Evolutionary conservation across 306 rosid genomes (phyloP).

Genomic region (Quercus engelmannii): DNA sequence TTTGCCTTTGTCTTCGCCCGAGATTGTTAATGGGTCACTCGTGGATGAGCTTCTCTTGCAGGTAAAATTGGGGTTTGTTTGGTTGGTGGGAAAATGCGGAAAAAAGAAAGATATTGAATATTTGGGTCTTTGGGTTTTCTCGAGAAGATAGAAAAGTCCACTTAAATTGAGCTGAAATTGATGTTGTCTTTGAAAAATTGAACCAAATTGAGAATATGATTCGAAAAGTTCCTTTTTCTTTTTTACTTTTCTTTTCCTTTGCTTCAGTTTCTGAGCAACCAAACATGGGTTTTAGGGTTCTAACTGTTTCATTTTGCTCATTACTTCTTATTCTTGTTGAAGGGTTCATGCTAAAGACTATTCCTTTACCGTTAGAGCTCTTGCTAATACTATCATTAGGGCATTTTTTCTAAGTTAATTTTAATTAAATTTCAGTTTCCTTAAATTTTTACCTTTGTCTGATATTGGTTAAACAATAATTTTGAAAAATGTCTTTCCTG

Average conservation of each 20-base stretch:
- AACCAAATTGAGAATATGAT: neutral
- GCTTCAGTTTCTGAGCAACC: neutral
- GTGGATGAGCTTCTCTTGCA: conserved; percentile 53
- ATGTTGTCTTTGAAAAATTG: neutral
- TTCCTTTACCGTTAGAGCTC: neutral
- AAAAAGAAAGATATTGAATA: neutral
- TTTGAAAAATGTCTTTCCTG: too few relatives aligned
- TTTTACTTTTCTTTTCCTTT: neutral
- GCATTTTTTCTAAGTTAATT: neutral
- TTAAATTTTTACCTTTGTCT: neutral
- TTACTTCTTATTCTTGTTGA: neutral
- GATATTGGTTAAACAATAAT: neutral
- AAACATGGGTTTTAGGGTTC: neutral
- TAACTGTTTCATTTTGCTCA: neutral
- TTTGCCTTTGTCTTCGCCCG: conserved; percentile 10
- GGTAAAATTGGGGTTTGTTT: conserved; percentile 32
- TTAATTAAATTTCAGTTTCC: neutral
- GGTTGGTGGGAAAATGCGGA: neutral
- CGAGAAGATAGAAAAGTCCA: neutral
- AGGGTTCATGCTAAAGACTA: neutral
- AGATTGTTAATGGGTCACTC: conserved; percentile 32
- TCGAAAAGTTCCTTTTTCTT: neutral
- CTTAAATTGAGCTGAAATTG: neutral
- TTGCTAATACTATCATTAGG: neutral
- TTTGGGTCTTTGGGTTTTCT: conserved; percentile 7